Base-by-base conservation (phyloP, 148 eudicot species). In the Cornus controversa region DNA sequence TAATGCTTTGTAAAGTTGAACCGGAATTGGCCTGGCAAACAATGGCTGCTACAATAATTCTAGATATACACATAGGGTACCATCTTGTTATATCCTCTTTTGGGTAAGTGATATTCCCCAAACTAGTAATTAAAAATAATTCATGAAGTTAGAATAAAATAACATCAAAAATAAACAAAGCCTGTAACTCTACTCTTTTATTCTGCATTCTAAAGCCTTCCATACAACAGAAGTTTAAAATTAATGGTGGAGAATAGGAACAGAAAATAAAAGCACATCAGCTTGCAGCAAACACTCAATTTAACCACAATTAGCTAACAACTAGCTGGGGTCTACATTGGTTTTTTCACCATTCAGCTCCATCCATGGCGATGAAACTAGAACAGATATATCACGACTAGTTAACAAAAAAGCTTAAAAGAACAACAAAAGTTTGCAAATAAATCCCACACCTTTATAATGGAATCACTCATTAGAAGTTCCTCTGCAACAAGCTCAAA, bases 401-500 rank as follows among this genome's bases (percentile, higher is more conserved):
- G 29, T 27, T 42, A 34, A 75, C 16, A 66, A n/a, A 40, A 26
- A 63, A 42, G 40, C 75, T 40, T 26, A 34, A 64, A 78, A 47
- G 24, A 73, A n/a, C 18, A 72, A 53, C 5, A 28, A 31, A 54
- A 20, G 26, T 28, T 65, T 77, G 42, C 15, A 66, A 71, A 74
- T 23, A 77, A 74, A 66, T 29, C 26, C 47, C 75, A 64, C 83
- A 91, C 97, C 95, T 89, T 86, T 79, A 93, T 90, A 31, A 77
- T 77, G 57, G 95, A 91, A 82, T 93, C 88, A 71, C 97, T 93
- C 92, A 93, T 88, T 68, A 90, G 89, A 84, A 93, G 91, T 83
- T 93, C 97, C 75, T 93, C 97, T 34, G 97, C 97, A 69, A 93
- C 92, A 80, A 93, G 83, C 81, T 93, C 97, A 85, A 91, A 93